These are phyloP conservation scores for Jacaranda mimosifolia DNA, from an alignment of 257 asterid genomes.

Conservation along the genomic window DNA sequence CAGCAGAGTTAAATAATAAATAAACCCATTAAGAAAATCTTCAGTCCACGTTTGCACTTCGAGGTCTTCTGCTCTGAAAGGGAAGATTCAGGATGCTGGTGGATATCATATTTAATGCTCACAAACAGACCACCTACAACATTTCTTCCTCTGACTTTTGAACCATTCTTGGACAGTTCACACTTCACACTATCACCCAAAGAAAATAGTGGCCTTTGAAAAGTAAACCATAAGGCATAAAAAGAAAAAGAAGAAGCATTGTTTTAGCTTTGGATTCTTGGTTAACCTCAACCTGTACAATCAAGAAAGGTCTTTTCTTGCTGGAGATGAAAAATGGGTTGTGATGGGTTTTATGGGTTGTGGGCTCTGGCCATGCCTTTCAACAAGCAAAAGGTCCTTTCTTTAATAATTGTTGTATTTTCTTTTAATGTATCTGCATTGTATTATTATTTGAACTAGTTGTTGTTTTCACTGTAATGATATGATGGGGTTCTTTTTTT, in stretches of 20 bases:
- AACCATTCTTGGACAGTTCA: conserved; percentile 42
- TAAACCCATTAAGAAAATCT: background rate
- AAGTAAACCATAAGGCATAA: conserved; percentile 5
- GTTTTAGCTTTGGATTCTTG: conserved; percentile 70
- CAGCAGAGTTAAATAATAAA: conserved; percentile 23
- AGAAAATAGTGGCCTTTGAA: conserved; percentile 19
- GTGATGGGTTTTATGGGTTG: conserved; percentile 51
- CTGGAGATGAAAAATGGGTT: conserved; percentile 54
- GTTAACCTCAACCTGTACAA: conserved; percentile 44
- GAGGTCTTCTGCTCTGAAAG: conserved; percentile 37
- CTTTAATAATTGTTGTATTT: conserved; percentile 37
- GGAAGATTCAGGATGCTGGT: conserved; percentile 52
- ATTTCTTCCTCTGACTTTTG: conserved; percentile 48
- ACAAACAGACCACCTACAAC: conserved; percentile 34
- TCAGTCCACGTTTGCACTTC: background rate
- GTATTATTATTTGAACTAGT: conserved; percentile 39
- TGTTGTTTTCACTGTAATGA: conserved; percentile 44
- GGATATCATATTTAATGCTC: conserved; percentile 54
- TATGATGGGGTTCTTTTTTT: conserved; percentile 43
- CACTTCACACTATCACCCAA: conserved; percentile 35
- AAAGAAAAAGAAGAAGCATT: background rate
- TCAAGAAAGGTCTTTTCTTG: conserved; percentile 46
- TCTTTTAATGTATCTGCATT: conserved; percentile 26
- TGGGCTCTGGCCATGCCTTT: conserved; percentile 68
- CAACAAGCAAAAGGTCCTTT: conserved; percentile 62